A percentile compares a stretch with the other conserved stretches of the same genome.
phyloP scores from a whole-genome alignment of 306 rosid species.

The Inga oerstediana region DNA sequence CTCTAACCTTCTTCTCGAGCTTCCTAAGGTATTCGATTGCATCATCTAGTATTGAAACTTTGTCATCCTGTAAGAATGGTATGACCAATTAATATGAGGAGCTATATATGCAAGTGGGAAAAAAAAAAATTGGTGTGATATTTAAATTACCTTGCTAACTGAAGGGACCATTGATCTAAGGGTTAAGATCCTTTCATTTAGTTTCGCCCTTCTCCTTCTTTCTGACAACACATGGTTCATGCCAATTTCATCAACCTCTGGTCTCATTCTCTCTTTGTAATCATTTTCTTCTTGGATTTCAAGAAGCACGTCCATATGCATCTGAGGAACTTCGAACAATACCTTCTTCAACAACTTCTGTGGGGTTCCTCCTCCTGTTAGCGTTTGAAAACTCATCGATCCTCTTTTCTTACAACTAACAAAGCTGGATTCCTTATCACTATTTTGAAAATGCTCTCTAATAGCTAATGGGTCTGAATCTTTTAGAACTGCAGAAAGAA shows the following conservation, averaged over 20 bases:
- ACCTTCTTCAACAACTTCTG: slow-evolving; percentile 69
- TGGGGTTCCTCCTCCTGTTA: slow-evolving; percentile 41
- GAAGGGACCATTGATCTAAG: slow-evolving; percentile 81
- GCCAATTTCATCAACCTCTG: slow-evolving; percentile 66
- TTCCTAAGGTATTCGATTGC: slow-evolving; percentile 73
- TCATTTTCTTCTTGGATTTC: slow-evolving; percentile 67
- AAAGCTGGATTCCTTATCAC: slow-evolving; percentile 60
- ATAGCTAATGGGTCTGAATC: slow-evolving; percentile 54
- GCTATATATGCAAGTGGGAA: not conserved
- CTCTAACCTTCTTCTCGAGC: slow-evolving; percentile 75
- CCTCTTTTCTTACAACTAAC: slow-evolving; percentile 55
- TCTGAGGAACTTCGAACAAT: slow-evolving; percentile 74
- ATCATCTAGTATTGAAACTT: slow-evolving; percentile 77
- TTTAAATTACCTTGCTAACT: slow-evolving; percentile 59
- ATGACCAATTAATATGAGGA: slow-evolving; percentile 17
- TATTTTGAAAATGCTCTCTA: slow-evolving; percentile 47
- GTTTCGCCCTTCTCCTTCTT: slow-evolving; percentile 71
- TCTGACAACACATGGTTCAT: slow-evolving; percentile 69
- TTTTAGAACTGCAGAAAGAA: slow-evolving; percentile 60
- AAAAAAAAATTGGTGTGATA: not conserved
- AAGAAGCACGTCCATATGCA: slow-evolving; percentile 52
- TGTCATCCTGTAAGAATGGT: slow-evolving; percentile 67
- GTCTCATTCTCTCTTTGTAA: slow-evolving; percentile 53
- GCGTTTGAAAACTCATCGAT: slow-evolving; percentile 40
- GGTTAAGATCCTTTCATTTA: slow-evolving; percentile 68